Evolutionary conservation across 2,329 filamentous ascomycete genomes (phyloP).

Genomic region (Madurella mycetomatis): DNA sequence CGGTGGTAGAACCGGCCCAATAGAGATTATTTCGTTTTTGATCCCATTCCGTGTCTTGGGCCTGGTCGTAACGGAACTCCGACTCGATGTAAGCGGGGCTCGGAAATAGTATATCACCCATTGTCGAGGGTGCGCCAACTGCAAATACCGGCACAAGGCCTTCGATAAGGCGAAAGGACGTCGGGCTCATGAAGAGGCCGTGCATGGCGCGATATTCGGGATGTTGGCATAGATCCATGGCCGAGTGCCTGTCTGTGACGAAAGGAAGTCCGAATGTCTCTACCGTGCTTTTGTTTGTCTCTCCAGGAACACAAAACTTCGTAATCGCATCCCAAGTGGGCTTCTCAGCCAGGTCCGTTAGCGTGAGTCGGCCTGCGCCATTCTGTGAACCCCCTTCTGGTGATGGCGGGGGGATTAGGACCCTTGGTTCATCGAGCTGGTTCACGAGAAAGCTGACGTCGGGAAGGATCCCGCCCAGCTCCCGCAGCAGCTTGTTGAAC

Average conservation of each 20-base stretch:
- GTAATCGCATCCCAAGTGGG: slow-evolving; percentile 33
- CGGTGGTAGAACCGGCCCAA: slow-evolving; percentile 55
- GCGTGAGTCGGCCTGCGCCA: slow-evolving; percentile 9
- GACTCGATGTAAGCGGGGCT: slow-evolving; percentile 45
- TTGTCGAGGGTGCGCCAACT: slow-evolving; percentile 40
- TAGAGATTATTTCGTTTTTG: slow-evolving; percentile 49
- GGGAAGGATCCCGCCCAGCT: slow-evolving; percentile 28
- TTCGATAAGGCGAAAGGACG: slow-evolving; percentile 38
- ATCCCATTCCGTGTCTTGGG: slow-evolving; percentile 43
- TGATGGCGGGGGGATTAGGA: slow-evolving; percentile 32
- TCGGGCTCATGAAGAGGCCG: slow-evolving; percentile 42
- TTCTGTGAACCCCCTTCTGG: neutral
- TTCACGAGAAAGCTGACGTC: slow-evolving; percentile 43
- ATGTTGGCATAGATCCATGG: slow-evolving; percentile 41
- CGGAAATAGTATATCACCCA: slow-evolving; percentile 50
- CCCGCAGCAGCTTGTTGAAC: slow-evolving; percentile 32
- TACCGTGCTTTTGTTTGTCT: neutral
- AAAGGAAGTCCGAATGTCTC: slow-evolving; percentile 34
- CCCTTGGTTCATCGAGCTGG: slow-evolving; percentile 44
- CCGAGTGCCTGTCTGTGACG: slow-evolving; percentile 27
- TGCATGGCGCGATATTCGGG: slow-evolving; percentile 41
- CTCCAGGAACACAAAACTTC: slow-evolving; percentile 24
- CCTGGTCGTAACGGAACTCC: slow-evolving; percentile 39
- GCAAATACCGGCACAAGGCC: slow-evolving; percentile 45
- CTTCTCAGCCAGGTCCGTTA: slow-evolving; percentile 28